Conservation (phyloP, 768 basidiomycete genomes). For the Albatrellus ellisii region DNA sequence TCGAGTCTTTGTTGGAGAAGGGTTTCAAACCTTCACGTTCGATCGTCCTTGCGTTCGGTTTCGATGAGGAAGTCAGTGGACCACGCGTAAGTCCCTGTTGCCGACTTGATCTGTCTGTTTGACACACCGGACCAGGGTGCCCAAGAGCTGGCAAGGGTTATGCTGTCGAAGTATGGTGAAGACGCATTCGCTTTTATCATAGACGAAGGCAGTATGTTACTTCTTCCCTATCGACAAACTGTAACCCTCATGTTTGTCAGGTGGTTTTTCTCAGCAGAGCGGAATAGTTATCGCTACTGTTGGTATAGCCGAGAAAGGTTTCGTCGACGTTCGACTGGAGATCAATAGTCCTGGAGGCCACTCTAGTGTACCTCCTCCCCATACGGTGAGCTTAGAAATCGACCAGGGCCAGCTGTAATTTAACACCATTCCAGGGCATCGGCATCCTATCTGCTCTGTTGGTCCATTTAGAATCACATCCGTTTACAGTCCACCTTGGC, state of each 20-base stretch:
- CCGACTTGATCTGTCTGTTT: not conserved
- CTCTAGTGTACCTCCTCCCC: slow-evolving; percentile 70
- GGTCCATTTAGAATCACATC: slow-evolving; percentile 10
- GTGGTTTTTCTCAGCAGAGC: slow-evolving; percentile 34
- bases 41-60: slow-evolving; percentile 29
- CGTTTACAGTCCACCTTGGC: slow-evolving; percentile 15
- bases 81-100: slow-evolving; percentile 10
- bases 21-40: slow-evolving; percentile 34
- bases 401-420: not conserved
- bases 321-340: slow-evolving; percentile 45
- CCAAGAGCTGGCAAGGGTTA: slow-evolving; percentile 26
- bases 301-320: slow-evolving; percentile 66
- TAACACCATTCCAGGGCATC: slow-evolving; percentile 29
- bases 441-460: slow-evolving; percentile 50
- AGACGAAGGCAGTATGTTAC: slow-evolving; percentile 68
- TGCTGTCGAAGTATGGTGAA: slow-evolving; percentile 53
- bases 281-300: slow-evolving; percentile 47
- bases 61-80: slow-evolving; percentile 36
- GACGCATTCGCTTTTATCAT: slow-evolving; percentile 67
- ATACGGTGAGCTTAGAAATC: slow-evolving; percentile 40
- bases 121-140: slow-evolving; percentile 34
- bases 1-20: slow-evolving; percentile 32
- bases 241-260: slow-evolving; percentile 19
- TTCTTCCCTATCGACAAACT: not conserved
- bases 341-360: slow-evolving; percentile 70